Base-by-base conservation (phyloP, 2,329 filamentous ascomycete genomes). In the Ascochyta viciae-villosae region DNA sequence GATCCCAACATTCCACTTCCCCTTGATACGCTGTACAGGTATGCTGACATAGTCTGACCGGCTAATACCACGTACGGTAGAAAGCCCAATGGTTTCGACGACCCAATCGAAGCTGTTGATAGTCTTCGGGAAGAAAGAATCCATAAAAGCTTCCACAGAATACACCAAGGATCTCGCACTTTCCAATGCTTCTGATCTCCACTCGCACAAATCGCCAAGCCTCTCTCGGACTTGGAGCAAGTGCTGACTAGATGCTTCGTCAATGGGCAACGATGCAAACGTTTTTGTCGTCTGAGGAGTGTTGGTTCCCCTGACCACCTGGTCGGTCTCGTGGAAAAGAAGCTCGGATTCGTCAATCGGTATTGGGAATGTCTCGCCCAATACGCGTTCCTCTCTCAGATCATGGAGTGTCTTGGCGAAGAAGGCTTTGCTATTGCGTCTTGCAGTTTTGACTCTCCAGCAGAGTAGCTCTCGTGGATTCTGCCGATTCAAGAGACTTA, bases 391-490 rank as follows among this genome's bases (percentile, higher is more conserved):
- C 16, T 16, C 16, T 16, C 16, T 16, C 16, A 16, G 16, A 16
- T 16, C 16, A 16, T 16, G 16, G 16, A 16, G 16, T 16, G 16
- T 16, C 16, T 16, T 16, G 16, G 16, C 16, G 16, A 16, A 16
- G 16, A 16, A 16, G 16, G 16, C 16, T 16, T 16, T 8, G 31
- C 31, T 33, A 10, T 33, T 13, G 10, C 7, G 7, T 33, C 15
- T 27, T n/a, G 45, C 45, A 26, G 46, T 49, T 16, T 33, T 49
- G 35, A 49, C 27, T 15, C 9, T 23, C 37, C 46, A 49, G 13
- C 8, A 15, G 5, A 49, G 26, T 3, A 16, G 7, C 10, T 33
- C 31, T 12, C 10, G 7, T 33, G 31, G 13, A 12, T 33, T 33
- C 31, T 33, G 31, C 10, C 10, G 31, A 12, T 13, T 33, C 31